Evolutionary conservation across 2,329 filamentous ascomycete genomes (phyloP), one percentile per base, ranked within the genome.

Genomic region (Botryosphaeria dothidea): DNA sequence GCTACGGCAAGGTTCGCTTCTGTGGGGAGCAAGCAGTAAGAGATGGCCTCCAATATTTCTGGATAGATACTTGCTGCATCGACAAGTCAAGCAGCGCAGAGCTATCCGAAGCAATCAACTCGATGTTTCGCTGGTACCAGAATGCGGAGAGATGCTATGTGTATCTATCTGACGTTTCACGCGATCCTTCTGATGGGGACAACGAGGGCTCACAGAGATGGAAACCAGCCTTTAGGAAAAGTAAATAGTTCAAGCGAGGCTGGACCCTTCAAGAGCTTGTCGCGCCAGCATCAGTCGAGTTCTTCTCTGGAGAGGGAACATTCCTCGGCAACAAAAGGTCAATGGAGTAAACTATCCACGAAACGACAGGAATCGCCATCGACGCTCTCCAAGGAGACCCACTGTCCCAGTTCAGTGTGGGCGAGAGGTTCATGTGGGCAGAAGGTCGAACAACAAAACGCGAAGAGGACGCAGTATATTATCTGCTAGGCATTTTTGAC

Each of bases 31-130:
- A 67, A 21, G 68, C 71, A 1, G 1, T 41, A 1, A 27, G 34
- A 17, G 66, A 72, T 38, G 69, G 66, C 3, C 68, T 67, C 17
- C 13, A 67, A 17, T 64, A 52, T 8, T n/a, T 72, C 3, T 74
- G 72, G 71, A 67, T 71, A 6, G 72, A 74, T 19, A 67, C 68
- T 11, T 68, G 65, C 34, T 69, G 68, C 27, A 68, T 68, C 38
- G 67, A 67, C 52, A 68, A 69, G 36, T 43, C 29, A 11, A 69
- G 66, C 54, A 68, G 66, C 36, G 52, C 68, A 1, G 68, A 69
- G 34, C 65, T 68, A 4, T 56, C 65, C 5, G 67, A 68, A 54
- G 58, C 67, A 17, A 69, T 67, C 51, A 69, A 69, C 36, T 69
- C 68, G 6, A 70, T 71, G 69, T 71, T 62, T 60, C 19, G 41